Evolutionary conservation across 495 filamentous ascomycete genomes (phyloP).

Genomic region (Aspergillus indologenus): DNA sequence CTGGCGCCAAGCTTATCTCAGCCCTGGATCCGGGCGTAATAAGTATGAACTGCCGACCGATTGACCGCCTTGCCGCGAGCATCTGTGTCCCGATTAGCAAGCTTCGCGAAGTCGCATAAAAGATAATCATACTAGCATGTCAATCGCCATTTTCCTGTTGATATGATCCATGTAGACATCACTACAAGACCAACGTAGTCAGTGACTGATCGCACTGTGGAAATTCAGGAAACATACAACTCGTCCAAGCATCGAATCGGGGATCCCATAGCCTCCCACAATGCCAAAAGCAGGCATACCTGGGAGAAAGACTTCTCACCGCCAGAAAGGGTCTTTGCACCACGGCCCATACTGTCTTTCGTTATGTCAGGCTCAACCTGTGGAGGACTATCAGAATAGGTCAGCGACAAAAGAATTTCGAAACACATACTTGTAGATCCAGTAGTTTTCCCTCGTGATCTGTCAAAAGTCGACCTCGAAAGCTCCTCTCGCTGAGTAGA

Average conservation of each 20-base stretch:
- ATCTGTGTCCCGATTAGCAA: conserved; percentile 54
- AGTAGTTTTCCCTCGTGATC: conserved; percentile 71
- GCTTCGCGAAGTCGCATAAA: conserved; percentile 1
- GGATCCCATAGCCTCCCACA: conserved; percentile 98
- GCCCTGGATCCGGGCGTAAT: conserved; percentile 90
- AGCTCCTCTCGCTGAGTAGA: conserved; percentile 81
- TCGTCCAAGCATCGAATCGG: conserved; percentile 94
- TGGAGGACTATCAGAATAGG: neutral
- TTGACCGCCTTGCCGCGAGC: conserved; percentile 73
- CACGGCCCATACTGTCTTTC: conserved; percentile 62
- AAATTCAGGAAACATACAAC: conserved; percentile 56
- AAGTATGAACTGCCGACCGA: conserved; percentile 90
- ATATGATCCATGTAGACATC: conserved; percentile 99
- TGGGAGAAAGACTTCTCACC: conserved; percentile 98
- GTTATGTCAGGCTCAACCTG: conserved; percentile 78
- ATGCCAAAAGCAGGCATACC: conserved; percentile 83
- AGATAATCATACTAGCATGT: conserved; percentile 73
- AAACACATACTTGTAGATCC: conserved; percentile 63
- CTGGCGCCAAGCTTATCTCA: conserved; percentile 63
- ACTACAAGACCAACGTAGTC: conserved; percentile 37
- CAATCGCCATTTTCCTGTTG: conserved; percentile 88
- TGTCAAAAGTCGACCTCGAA: conserved; percentile 74
- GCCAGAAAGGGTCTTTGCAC: conserved; percentile 87
- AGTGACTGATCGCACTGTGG: neutral
- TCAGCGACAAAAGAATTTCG: neutral